These are phyloP conservation scores for Lachnellula hyalina DNA, from an alignment of 2,329 filamentous ascomycete genomes.

Conservation along the genomic window DNA sequence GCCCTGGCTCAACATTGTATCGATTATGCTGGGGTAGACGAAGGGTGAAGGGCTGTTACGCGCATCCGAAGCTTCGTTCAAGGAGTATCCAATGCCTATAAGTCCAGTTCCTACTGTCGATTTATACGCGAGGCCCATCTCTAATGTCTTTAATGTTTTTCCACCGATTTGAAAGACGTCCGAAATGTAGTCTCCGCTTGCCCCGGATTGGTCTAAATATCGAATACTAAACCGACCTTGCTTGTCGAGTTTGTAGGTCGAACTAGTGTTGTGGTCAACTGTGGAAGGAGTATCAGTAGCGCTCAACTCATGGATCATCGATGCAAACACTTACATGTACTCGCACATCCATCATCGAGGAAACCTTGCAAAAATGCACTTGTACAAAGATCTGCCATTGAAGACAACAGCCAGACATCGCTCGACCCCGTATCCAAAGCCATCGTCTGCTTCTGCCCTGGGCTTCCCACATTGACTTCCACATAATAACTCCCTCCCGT, in stretches of 20 bases:
- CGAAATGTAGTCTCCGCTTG: constrained; percentile 49
- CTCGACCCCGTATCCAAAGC: constrained; percentile 58
- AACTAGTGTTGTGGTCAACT: constrained; percentile 46
- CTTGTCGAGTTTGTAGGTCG: constrained; percentile 41
- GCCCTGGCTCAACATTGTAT: constrained; percentile 35
- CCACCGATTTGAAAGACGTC: constrained; percentile 49
- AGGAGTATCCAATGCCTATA: constrained; percentile 50
- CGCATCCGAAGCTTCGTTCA: constrained; percentile 39
- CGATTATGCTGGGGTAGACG: constrained; percentile 26
- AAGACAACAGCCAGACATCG: constrained; percentile 51
- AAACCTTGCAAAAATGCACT: constrained; percentile 5
- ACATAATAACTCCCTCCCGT: constrained; percentile 44
- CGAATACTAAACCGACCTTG: constrained; percentile 46
- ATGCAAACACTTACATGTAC: constrained; percentile 38
- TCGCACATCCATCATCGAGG: constrained; percentile 31
- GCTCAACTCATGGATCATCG: neutral
- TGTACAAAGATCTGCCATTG: constrained; percentile 26
- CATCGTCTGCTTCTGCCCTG: constrained; percentile 48
- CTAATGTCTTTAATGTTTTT: constrained; percentile 41
- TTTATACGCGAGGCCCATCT: constrained; percentile 49
- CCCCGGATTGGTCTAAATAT: constrained; percentile 51
- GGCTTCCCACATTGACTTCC: constrained; percentile 51
- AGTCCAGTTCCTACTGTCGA: constrained; percentile 47
- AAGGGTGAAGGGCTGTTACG: constrained; percentile 21
- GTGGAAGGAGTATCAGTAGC: neutral